A percentile compares a stretch with the other conserved stretches of the same genome.
phyloP scores from a whole-genome alignment of 2,329 filamentous ascomycete species.

The Myriangium duriaei region DNA sequence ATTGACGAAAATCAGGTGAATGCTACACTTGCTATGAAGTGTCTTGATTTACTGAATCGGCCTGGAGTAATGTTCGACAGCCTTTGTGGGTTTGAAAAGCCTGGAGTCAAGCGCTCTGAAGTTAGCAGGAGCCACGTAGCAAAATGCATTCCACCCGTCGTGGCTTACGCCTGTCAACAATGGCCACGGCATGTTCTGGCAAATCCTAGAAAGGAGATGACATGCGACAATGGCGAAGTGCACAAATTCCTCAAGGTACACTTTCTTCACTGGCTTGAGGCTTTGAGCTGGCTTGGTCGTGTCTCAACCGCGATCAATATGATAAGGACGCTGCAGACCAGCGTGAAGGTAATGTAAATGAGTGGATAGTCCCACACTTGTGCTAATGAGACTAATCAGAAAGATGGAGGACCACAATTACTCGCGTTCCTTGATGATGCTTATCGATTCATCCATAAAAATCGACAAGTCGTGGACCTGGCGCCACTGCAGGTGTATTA shows the following conservation, averaged over 20 bases:
- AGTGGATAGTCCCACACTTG: no score
- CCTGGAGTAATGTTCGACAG: neutral
- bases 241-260: constrained; percentile 1
- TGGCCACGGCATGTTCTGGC: no score
- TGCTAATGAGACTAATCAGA: no score
- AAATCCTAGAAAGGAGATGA: neutral
- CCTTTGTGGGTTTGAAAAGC: neutral
- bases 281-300: neutral
- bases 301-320: neutral
- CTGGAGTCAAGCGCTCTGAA: neutral
- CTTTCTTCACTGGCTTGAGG: constrained; percentile 2
- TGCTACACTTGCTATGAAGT: neutral
- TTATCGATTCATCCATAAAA: neutral
- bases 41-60: neutral
- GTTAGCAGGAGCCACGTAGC: neutral
- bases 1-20: neutral
- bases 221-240: neutral
- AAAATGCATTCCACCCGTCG: neutral
- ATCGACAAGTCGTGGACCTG: neutral
- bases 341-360: no score
- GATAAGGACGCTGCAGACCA: neutral
- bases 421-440: neutral
- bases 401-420: neutral
- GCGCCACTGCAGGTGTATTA: neutral
- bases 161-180: neutral